Evolutionary conservation across 192 early-diverging fungal genomes (phyloP).

Genomic region (Fimicolochytrium jonesii): DNA sequence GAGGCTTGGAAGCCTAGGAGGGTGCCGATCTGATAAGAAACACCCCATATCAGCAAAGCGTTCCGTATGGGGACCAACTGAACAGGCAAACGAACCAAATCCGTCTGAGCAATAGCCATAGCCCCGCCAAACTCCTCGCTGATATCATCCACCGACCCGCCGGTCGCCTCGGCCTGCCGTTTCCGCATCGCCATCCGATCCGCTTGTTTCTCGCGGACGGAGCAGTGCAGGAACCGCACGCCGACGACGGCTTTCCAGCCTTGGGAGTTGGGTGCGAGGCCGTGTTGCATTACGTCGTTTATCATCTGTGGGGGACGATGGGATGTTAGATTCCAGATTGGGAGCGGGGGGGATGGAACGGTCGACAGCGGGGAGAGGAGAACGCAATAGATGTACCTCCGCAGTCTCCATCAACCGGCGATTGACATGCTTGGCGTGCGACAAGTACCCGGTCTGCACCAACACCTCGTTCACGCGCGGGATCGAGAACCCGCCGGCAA

Average conservation of each 20-base stretch:
- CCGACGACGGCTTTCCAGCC: conserved; percentile 25
- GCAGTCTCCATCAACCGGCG: conserved; percentile 20
- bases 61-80: background rate
- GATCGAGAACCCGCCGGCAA: conserved; percentile 23
- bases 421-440: background rate
- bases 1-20: conserved; percentile 16
- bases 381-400: background rate
- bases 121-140: background rate
- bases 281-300: conserved; percentile 14
- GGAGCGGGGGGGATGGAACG: too few species aligned
- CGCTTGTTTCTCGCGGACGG: too few species aligned
- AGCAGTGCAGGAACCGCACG: conserved; percentile 20
- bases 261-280: background rate
- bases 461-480: conserved; percentile 23
- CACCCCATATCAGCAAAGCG: background rate
- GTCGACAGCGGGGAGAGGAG: too few species aligned
- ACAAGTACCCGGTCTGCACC: conserved; percentile 21
- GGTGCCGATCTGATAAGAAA: conserved; percentile 18
- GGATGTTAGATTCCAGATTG: conserved; percentile 1
- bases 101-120: conserved; percentile 8
- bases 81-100: conserved; percentile 6
- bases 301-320: background rate
- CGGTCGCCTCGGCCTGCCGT: background rate
- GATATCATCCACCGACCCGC: background rate
- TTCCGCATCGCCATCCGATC: conserved; percentile 7